Conservation (phyloP, 345 rosid species). For the Geranium rotundifolium region DNA sequence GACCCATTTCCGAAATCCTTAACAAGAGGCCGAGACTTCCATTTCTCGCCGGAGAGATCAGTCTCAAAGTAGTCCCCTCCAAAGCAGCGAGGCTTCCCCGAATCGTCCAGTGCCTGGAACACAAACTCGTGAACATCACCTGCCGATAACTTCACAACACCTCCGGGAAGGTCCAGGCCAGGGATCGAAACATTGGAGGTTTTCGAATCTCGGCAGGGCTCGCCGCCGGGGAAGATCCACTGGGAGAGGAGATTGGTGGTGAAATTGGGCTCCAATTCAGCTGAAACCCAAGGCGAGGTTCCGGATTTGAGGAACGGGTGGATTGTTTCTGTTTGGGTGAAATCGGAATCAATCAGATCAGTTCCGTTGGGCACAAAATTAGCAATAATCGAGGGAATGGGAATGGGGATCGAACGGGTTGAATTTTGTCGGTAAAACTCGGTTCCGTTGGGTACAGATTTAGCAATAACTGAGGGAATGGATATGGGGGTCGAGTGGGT, state of each 20-base stretch:
- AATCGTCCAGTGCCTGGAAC: slow-evolving; percentile 55
- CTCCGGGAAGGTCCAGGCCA: slow-evolving; percentile 37
- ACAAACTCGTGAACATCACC: slow-evolving; percentile 55
- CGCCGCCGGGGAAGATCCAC: slow-evolving; percentile 64
- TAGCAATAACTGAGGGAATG: no score
- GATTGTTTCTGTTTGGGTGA: neutral
- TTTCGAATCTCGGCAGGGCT: slow-evolving; percentile 47
- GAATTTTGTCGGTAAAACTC: no score
- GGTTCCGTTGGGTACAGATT: no score
- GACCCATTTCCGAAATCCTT: slow-evolving; percentile 75
- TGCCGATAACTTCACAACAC: slow-evolving; percentile 39
- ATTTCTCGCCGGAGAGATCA: slow-evolving; percentile 72
- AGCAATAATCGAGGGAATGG: no score
- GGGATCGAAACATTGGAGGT: slow-evolving; percentile 50
- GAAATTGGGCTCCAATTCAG: slow-evolving; percentile 39
- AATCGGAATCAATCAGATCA: neutral
- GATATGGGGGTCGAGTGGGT: no score
- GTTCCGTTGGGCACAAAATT: slow-evolving; percentile 2
- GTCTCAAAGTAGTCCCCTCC: slow-evolving; percentile 92
- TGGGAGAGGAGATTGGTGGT: slow-evolving; percentile 39
- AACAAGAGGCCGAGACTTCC: slow-evolving; percentile 81
- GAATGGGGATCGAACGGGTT: no score
- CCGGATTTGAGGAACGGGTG: neutral
- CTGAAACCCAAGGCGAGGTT: slow-evolving; percentile 33
- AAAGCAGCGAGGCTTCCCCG: slow-evolving; percentile 35